Conservation (phyloP, 345 rosid species). For the Odontarrhena argentea region DNA sequence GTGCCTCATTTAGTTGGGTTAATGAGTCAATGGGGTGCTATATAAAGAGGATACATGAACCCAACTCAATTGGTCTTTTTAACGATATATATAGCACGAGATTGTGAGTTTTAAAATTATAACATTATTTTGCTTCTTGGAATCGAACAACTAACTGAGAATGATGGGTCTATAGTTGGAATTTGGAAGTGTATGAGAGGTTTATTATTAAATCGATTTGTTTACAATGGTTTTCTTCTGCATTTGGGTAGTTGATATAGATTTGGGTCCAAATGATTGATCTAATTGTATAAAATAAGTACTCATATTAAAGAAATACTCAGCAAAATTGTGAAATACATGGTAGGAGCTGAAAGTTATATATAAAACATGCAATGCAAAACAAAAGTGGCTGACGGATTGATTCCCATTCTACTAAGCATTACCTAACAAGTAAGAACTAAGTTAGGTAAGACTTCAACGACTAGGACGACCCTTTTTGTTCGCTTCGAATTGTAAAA, state of each 20-base stretch:
- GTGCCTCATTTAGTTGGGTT: too few relatives aligned
- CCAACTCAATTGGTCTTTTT: too few relatives aligned
- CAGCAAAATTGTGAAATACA: background rate
- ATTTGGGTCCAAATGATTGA: constrained; percentile 5
- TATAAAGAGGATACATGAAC: too few relatives aligned
- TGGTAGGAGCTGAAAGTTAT: background rate
- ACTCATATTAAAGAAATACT: background rate
- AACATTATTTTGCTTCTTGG: background rate
- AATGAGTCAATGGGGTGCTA: too few relatives aligned
- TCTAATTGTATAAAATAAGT: background rate
- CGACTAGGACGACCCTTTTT: constrained; percentile 14
- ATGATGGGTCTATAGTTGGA: background rate
- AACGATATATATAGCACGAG: too few relatives aligned
- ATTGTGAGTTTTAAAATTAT: background rate
- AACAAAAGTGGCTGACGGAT: constrained; percentile 22
- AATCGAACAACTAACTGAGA: constrained; percentile 4
- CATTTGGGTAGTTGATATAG: background rate
- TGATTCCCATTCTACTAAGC: constrained; percentile 21
- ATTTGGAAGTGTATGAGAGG: background rate
- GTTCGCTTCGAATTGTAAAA: constrained; percentile 32
- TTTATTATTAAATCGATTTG: background rate
- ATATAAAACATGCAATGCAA: constrained; percentile 4
- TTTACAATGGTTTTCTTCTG: background rate
- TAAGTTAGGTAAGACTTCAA: constrained; percentile 26
- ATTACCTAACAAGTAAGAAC: constrained; percentile 33